These are phyloP conservation scores for Penicillium steckii DNA, from an alignment of 495 filamentous ascomycete species.

Conservation along the genomic window DNA sequence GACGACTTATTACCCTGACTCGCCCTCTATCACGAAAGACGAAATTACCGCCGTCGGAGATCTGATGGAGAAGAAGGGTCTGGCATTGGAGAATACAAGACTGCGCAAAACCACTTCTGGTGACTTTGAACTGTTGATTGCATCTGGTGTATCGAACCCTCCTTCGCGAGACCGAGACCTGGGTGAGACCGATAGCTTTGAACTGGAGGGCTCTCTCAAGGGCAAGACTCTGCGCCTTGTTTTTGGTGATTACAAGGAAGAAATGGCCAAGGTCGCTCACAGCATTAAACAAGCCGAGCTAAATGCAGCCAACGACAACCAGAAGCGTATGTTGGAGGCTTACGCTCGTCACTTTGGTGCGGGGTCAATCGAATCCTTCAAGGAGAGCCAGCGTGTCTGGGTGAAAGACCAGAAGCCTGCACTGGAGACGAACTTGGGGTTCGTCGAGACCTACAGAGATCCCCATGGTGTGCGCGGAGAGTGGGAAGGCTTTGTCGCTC, in stretches of 20 bases:
- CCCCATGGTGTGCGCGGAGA: conserved; percentile 91
- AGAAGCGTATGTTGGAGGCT: conserved; percentile 77
- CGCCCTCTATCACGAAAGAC: conserved; percentile 76
- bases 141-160: conserved; percentile 62
- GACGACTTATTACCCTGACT: conserved; percentile 91
- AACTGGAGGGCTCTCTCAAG: conserved; percentile 58
- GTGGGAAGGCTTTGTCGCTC: conserved; percentile 91
- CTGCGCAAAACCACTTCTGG: conserved; percentile 70
- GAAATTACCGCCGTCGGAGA: conserved; percentile 74
- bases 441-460: conserved; percentile 95
- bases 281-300: conserved; percentile 70
- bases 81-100: conserved; percentile 84
- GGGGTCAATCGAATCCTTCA: conserved; percentile 84
- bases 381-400: conserved; percentile 88
- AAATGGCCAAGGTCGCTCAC: conserved; percentile 76
- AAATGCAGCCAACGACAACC: conserved; percentile 79
- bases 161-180: conserved; percentile 65
- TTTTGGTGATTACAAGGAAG: conserved; percentile 78
- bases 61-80: conserved; percentile 71
- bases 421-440: conserved; percentile 90
- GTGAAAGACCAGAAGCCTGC: conserved; percentile 86
- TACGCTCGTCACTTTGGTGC: conserved; percentile 83
- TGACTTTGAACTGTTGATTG: conserved; percentile 80
- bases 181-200: conserved; percentile 63
- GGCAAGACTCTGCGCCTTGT: conserved; percentile 74